Base-by-base conservation (phyloP, 345 rosid species). In the Boechera stricta region DNA sequence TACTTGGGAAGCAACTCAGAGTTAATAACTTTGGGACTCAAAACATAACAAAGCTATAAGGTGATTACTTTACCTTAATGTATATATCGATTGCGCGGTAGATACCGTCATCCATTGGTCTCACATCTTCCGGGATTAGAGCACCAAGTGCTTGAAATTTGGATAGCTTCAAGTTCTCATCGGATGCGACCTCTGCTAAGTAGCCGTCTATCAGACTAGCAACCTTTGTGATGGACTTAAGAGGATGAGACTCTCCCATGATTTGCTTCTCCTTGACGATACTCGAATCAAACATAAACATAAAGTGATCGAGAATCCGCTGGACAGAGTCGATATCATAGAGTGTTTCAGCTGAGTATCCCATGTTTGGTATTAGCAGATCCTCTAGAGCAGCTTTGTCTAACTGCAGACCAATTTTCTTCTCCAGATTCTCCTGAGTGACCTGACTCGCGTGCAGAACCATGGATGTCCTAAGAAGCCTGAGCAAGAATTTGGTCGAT, bases 101-200 rank as follows among this genome's bases (percentile, higher is more conserved):
- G 54, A 94, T 81, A 67, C 98, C 95, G 67, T 94, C 98, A 52
- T 94, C 91, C 67, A 87, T 33, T 42, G 89, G 80, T 74, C 98
- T 86, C 58, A 89, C 96, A 78, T 88, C 89, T 45, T 89, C 93
- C 1, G 97, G 98, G 68, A 94, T 77, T 6, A 57, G 72, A 44
- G 87, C 86, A 53, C 93, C 94, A 44, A 94, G 83, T 0, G 96
- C 83, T 67, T 86, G 92, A 76, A 94, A 91, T 74, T 91, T 89
- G 1, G 85, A 57, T 54, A 80, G 45, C 85, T 87, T 94, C 80
- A 94, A 82, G 84, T 94, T 94, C 42, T 84, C 90, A 80, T 94
- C 98, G 10, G 97, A 87, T 5, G 96, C 97, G 42, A 94, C 98
- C 81, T 94, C 97, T n/a, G 94, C 91, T 55, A 94, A 87, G 81